A percentile compares a stretch with the other conserved stretches of the same genome.
phyloP scores from a whole-genome alignment of 2,329 filamentous ascomycete genomes.

The Neurospora sp. region DNA sequence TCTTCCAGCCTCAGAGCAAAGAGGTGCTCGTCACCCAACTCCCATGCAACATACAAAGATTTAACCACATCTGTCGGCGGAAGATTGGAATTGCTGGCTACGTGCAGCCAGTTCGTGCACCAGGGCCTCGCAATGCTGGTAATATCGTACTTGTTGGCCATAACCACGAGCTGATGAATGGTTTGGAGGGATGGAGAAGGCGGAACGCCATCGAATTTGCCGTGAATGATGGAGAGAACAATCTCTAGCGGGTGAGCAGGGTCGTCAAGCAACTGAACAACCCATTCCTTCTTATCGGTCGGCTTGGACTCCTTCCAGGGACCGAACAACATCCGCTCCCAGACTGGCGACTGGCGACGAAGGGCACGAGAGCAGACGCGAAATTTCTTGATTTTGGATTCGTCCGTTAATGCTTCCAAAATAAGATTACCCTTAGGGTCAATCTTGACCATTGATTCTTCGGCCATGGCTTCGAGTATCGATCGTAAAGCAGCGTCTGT shows the following conservation, averaged over 20 bases:
- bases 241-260: neutral
- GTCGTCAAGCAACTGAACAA: neutral
- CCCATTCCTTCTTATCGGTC: neutral
- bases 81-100: too few relatives aligned
- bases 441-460: neutral
- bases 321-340: slow-evolving; percentile 6
- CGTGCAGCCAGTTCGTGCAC: neutral
- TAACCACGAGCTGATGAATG: neutral
- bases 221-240: neutral
- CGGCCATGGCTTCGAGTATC: too few relatives aligned
- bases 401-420: too few relatives aligned
- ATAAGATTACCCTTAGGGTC: neutral
- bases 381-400: neutral
- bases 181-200: too few relatives aligned
- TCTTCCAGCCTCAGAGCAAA: neutral
- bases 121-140: neutral
- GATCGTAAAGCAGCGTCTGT: too few relatives aligned
- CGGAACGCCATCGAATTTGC: neutral
- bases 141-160: slow-evolving; percentile 1
- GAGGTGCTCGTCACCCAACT: neutral
- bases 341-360: slow-evolving; percentile 3
- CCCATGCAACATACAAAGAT: neutral
- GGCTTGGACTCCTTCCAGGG: slow-evolving; percentile 3
- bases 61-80: neutral
- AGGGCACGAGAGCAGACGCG: slow-evolving; percentile 3